Evolutionary conservation across 257 asterid species (phyloP).

Genomic region (Verbena officinalis): DNA sequence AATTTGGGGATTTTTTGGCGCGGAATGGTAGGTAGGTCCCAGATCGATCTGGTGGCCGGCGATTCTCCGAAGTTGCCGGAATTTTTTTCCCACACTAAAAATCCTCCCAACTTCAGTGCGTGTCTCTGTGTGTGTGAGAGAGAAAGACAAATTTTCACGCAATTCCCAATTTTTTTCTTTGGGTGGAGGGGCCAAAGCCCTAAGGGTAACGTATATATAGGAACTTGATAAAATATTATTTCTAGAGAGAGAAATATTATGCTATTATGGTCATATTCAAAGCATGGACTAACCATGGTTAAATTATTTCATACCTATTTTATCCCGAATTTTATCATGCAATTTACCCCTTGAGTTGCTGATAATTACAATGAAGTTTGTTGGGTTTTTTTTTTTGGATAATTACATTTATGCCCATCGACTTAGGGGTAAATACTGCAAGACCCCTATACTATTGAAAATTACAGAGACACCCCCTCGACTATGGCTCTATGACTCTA

Average conservation of each 20-base stretch:
- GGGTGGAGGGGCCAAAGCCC: constrained; percentile 40
- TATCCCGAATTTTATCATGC: too few species aligned
- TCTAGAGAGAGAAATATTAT: background rate
- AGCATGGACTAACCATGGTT: constrained; percentile 24
- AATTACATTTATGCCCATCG: too few species aligned
- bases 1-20: constrained; percentile 42
- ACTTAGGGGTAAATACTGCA: too few species aligned
- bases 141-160: constrained; percentile 34
- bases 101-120: constrained; percentile 32
- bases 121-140: constrained; percentile 34
- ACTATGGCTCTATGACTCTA: too few species aligned
- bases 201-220: constrained; percentile 30
- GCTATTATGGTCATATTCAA: background rate
- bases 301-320: background rate
- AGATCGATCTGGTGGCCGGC: constrained; percentile 68
- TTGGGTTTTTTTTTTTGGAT: background rate
- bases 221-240: background rate
- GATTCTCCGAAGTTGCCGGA: constrained; percentile 68
- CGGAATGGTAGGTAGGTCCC: constrained; percentile 52
- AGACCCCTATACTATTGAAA: too few species aligned
- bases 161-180: constrained; percentile 27
- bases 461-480: too few species aligned
- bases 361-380: background rate
- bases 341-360: background rate
- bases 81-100: constrained; percentile 36